A percentile compares a stretch with the other conserved stretches of the same genome.
phyloP scores from a whole-genome alignment of 768 basidiomycete species.

The Xerocomus potaroensis region DNA sequence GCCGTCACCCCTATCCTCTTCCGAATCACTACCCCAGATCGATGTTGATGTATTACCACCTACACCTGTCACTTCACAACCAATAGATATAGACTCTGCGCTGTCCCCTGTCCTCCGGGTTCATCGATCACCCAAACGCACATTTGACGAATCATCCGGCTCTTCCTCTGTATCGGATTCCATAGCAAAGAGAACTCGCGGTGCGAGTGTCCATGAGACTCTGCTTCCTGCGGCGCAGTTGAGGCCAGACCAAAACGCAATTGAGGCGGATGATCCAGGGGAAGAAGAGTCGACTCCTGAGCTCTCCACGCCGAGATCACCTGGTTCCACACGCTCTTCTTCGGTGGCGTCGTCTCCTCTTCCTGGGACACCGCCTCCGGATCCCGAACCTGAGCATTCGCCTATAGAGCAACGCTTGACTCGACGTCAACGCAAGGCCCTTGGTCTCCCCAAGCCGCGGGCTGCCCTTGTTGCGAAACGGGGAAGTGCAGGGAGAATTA shows the following conservation, averaged over 20 bases:
- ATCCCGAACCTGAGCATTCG: conserved; percentile 14
- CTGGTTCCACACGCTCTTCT: conserved; percentile 29
- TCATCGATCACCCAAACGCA: conserved; percentile 53
- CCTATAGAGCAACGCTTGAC: conserved; percentile 44
- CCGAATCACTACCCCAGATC: conserved; percentile 19
- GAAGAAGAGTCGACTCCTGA: conserved; percentile 38
- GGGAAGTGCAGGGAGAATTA: conserved; percentile 49
- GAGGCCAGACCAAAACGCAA: conserved; percentile 14
- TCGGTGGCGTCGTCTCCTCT: conserved; percentile 34
- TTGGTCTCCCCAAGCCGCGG: conserved; percentile 59
- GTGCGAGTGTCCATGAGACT: conserved; percentile 25
- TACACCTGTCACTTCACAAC: conserved; percentile 21
- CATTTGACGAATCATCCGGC: conserved; percentile 54
- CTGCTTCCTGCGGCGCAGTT: conserved; percentile 12
- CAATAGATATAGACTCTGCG: conserved; percentile 9
- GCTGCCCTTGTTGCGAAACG: conserved; percentile 28
- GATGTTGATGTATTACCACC: conserved; percentile 29
- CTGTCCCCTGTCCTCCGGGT: conserved; percentile 27
- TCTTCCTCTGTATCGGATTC: conserved; percentile 36
- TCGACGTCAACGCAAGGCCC: conserved; percentile 61
- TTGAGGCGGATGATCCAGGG: conserved; percentile 27
- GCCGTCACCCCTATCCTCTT: conserved; percentile 31
- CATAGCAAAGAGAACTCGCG: conserved; percentile 34
- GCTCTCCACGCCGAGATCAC: conserved; percentile 37
- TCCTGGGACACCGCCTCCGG: conserved; percentile 33